phyloP scores from a whole-genome alignment of 2,329 filamentous ascomycete genomes.

The Chalara sp. region DNA sequence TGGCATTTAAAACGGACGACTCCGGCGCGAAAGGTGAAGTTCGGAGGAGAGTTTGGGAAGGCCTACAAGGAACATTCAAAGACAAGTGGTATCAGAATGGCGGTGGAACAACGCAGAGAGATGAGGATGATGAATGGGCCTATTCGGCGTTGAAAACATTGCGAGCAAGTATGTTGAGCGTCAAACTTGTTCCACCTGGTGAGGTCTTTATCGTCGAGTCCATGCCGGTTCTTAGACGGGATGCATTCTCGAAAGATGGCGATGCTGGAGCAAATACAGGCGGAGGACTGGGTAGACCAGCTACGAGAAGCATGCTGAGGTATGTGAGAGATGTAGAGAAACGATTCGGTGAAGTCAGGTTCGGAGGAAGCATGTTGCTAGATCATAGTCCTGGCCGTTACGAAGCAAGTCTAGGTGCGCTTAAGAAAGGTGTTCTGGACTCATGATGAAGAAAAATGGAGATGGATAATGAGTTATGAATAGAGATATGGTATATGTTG shows the following conservation, averaged over 20 bases:
- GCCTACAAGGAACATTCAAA: conserved; percentile 53
- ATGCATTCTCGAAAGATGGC: conserved; percentile 46
- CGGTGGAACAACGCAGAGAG: conserved; percentile 30
- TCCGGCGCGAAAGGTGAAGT: conserved; percentile 61
- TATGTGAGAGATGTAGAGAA: conserved; percentile 66
- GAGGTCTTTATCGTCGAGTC: conserved; percentile 70
- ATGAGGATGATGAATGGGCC: conserved; percentile 64
- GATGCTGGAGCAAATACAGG: conserved; percentile 9
- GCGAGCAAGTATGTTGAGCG: conserved; percentile 59
- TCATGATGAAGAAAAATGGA: neutral
- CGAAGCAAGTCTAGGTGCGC: conserved; percentile 58
- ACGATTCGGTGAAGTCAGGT: conserved; percentile 62
- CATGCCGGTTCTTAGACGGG: conserved; percentile 58
- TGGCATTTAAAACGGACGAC: conserved; percentile 68
- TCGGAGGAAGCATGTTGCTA: conserved; percentile 66
- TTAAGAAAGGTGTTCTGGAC: conserved; percentile 38
- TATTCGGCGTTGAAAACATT: conserved; percentile 60
- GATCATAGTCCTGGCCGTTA: conserved; percentile 73
- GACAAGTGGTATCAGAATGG: conserved; percentile 47
- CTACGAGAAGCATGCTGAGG: conserved; percentile 61
- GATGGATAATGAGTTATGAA: neutral
- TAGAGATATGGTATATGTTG: neutral
- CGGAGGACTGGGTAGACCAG: conserved; percentile 49
- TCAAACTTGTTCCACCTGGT: conserved; percentile 67
- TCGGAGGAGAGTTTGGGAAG: conserved; percentile 57